These are phyloP conservation scores for Herpetomonas tarakana DNA, from an alignment of 208 protist genomes.

Conservation along the genomic window DNA sequence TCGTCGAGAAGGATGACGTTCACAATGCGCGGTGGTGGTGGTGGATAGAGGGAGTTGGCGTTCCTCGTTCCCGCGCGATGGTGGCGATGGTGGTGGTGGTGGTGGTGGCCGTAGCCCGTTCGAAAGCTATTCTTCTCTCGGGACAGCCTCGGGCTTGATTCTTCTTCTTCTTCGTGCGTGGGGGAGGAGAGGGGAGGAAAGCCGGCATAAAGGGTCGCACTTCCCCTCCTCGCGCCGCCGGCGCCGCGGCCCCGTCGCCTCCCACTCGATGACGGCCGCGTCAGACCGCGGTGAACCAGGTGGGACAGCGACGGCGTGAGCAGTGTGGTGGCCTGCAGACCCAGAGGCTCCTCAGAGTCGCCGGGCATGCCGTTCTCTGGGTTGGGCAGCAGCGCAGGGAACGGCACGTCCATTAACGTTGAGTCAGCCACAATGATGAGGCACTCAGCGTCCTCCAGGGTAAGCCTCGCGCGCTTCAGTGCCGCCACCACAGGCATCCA, in stretches of 20 bases:
- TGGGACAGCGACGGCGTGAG: constrained; percentile 70
- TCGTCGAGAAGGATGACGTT: constrained; percentile 1
- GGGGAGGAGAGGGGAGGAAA: constrained; percentile 1
- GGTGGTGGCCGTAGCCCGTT: background rate
- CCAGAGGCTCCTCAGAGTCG: constrained; percentile 4
- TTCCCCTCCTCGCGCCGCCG: no score
- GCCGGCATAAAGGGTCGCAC: no score
- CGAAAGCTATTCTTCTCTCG: background rate
- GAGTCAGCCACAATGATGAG: constrained; percentile 78
- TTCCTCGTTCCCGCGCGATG: background rate
- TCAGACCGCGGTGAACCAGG: constrained; percentile 46
- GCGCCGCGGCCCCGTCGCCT: background rate
- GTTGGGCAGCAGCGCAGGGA: constrained; percentile 55
- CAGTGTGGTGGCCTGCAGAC: constrained; percentile 23
- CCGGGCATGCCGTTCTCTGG: constrained; percentile 30
- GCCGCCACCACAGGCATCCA: constrained; percentile 60
- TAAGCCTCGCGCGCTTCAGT: constrained; percentile 32
- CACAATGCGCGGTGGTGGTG: background rate
- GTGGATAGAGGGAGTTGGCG: background rate
- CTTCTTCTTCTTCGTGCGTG: background rate
- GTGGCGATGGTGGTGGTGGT: constrained; percentile 7
- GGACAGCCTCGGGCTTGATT: background rate
- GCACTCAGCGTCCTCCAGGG: constrained; percentile 43
- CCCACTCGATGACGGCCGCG: no score
- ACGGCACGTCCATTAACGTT: constrained; percentile 72